Evolutionary conservation across 257 asterid species (phyloP).

Genomic region (Schizonepeta tenuifolia): DNA sequence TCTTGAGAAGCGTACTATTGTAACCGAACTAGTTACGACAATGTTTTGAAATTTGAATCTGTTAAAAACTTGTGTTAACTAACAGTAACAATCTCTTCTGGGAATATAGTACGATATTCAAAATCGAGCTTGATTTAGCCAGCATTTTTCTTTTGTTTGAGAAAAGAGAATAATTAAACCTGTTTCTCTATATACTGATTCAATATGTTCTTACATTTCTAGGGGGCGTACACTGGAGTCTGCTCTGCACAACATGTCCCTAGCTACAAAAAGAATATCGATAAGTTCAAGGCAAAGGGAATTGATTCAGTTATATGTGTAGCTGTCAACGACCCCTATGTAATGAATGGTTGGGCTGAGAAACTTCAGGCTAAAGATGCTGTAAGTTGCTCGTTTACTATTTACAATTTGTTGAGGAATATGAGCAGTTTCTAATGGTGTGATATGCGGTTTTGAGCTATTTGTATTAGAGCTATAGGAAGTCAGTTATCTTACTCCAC

Average conservation of each 20-base stretch:
- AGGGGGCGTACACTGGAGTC: constrained; percentile 98
- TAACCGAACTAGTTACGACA: neutral
- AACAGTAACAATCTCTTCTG: neutral
- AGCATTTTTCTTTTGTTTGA: neutral
- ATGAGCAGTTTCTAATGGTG: neutral
- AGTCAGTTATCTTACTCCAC: neutral
- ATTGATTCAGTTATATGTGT: constrained; percentile 89
- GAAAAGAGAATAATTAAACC: neutral
- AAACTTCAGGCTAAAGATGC: constrained; percentile 82
- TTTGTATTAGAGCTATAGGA: neutral
- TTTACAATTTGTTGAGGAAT: neutral
- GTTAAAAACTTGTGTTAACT: neutral
- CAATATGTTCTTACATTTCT: constrained; percentile 16
- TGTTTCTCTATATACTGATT: constrained; percentile 7
- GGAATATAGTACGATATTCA: neutral
- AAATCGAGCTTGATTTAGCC: neutral
- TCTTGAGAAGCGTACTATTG: neutral
- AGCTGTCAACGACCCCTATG: constrained; percentile 89
- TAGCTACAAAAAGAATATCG: constrained; percentile 81
- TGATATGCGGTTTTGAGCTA: neutral
- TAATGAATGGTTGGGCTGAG: constrained; percentile 91
- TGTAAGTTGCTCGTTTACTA: constrained; percentile 51
- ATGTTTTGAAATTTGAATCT: neutral
- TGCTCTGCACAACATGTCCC: constrained; percentile 91
- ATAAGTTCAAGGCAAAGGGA: constrained; percentile 86